Percentiles rank a stretch among this genome's conserved stretches.
Evolutionary conservation across 208 protist genomes (phyloP).

Genomic region (Porcisia deanei): DNA sequence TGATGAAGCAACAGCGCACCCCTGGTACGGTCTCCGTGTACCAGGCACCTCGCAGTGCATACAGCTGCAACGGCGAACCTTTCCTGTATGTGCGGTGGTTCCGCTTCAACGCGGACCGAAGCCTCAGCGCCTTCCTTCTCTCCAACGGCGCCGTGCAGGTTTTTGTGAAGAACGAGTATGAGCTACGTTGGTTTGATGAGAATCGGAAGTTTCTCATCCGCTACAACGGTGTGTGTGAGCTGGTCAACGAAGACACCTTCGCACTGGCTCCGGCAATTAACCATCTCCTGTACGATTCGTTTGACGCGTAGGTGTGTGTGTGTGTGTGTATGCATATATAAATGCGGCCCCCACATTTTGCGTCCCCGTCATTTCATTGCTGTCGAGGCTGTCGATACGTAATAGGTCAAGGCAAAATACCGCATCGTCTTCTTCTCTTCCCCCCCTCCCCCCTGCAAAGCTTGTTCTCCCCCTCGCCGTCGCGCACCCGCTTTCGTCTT

Average conservation of each 20-base stretch:
- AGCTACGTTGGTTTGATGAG: slow-evolving; percentile 88
- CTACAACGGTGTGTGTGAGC: slow-evolving; percentile 84
- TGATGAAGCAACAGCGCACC: slow-evolving; percentile 81
- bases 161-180: slow-evolving; percentile 79
- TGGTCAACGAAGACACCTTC: slow-evolving; percentile 74
- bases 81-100: slow-evolving; percentile 91
- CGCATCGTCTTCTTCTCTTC: neutral
- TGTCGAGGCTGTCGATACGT: neutral
- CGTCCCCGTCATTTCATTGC: neutral
- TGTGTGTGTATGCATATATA: too few species aligned
- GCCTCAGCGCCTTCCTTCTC: slow-evolving; percentile 76
- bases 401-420: neutral
- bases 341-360: neutral
- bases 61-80: slow-evolving; percentile 63
- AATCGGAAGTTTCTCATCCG: slow-evolving; percentile 80
- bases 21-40: slow-evolving; percentile 85
- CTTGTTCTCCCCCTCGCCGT: neutral
- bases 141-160: slow-evolving; percentile 86
- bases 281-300: slow-evolving; percentile 69
- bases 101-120: slow-evolving; percentile 72
- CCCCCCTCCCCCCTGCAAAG: too few species aligned
- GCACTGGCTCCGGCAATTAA: slow-evolving; percentile 60
- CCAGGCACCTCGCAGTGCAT: slow-evolving; percentile 64
- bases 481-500: slow-evolving; percentile 15
- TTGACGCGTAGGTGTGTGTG: slow-evolving; percentile 22